phyloP scores from a whole-genome alignment of 306 rosid species.

The Quercus gilva region DNA sequence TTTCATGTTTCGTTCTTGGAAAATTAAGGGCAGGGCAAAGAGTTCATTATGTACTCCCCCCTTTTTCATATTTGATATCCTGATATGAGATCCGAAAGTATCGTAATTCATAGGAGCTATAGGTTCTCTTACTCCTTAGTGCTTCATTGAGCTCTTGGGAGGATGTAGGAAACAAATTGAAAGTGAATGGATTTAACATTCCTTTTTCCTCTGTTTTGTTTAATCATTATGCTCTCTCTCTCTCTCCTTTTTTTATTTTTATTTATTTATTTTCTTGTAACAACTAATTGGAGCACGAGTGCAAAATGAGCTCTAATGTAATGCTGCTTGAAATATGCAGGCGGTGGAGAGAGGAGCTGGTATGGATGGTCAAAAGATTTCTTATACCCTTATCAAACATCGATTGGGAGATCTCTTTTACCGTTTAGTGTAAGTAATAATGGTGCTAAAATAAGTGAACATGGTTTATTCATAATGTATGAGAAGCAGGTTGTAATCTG shows the following conservation, averaged over 20 bases:
- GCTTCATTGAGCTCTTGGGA: background rate
- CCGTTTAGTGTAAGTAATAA: conserved; percentile 81
- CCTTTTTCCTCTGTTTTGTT: background rate
- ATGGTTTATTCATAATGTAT: background rate
- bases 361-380: conserved; percentile 91
- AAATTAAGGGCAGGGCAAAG: background rate
- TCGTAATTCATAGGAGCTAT: background rate
- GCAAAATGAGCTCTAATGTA: background rate
- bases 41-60: background rate
- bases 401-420: conserved; percentile 98
- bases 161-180: background rate
- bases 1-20: background rate
- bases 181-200: background rate
- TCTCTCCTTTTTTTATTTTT: no score
- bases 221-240: no score
- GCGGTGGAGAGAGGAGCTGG: conserved; percentile 99
- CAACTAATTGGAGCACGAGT: background rate
- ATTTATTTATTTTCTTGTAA: background rate
- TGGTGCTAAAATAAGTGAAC: background rate
- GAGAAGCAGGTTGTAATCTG: conserved; percentile 23
- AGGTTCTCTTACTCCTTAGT: no score
- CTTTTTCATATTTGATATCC: background rate
- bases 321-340: conserved; percentile 39
- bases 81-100: background rate
- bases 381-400: conserved; percentile 82